These are phyloP conservation scores for Saccharomycopsis selenospora DNA, from an alignment of 805 yeast species.

Conservation along the genomic window DNA sequence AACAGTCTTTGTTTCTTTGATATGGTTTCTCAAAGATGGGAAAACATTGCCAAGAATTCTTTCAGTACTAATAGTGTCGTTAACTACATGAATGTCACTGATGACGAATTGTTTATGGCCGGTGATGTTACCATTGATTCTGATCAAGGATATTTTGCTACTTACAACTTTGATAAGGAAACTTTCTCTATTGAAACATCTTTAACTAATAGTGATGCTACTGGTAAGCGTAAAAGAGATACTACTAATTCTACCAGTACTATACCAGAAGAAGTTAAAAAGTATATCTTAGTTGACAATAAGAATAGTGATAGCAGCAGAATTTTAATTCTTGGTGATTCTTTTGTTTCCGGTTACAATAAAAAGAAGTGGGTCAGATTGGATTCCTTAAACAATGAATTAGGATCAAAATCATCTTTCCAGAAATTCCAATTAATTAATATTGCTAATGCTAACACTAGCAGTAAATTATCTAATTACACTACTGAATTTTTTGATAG, in stretches of 20 bases:
- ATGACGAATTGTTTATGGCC: constrained; percentile 35
- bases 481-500: constrained; percentile 32
- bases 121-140: constrained; percentile 47
- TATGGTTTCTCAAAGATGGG: constrained; percentile 47
- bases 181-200: constrained; percentile 23
- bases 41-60: constrained; percentile 30
- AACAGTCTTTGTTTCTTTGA: constrained; percentile 61
- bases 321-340: constrained; percentile 34
- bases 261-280: constrained; percentile 32
- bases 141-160: constrained; percentile 36
- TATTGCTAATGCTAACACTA: constrained; percentile 26
- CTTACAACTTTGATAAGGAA: constrained; percentile 44
- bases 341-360: constrained; percentile 30
- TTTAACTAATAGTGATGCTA: constrained; percentile 20
- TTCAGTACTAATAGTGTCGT: constrained; percentile 41
- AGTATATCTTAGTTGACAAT: constrained; percentile 42
- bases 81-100: constrained; percentile 43
- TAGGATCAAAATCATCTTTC: constrained; percentile 11
- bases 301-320: constrained; percentile 7
- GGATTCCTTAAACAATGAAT: constrained; percentile 13
- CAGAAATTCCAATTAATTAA: constrained; percentile 24
- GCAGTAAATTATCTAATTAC: constrained; percentile 8
- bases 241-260: constrained; percentile 16
- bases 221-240: constrained; percentile 12
- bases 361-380: constrained; percentile 15